Evolutionary conservation across 305 asterid species (phyloP), one percentile per base, ranked within the genome.

Genomic region (Fraxinus latifolia): DNA sequence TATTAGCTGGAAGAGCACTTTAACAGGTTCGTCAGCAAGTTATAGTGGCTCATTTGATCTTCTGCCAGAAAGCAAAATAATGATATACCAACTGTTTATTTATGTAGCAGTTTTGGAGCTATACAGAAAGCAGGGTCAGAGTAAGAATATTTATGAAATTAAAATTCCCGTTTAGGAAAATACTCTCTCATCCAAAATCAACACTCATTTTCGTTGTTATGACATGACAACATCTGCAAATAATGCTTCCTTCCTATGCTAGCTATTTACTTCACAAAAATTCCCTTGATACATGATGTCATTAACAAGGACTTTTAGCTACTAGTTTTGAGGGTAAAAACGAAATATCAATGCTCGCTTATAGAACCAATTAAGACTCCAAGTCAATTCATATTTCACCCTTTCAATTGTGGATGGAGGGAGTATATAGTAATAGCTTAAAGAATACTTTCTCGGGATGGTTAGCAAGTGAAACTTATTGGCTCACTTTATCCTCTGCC

Each of bases 401-500:
- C 21, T 29, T 70, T 14, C 75, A 31, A 31, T 70, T 29, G 21
- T 29, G 75, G 75, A 70, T 70, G 39, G 15, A 60, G 70, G 70
- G 74, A 29, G 39, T 29, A 68, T 68, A 23, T 14, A 8, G 75
- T 70, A 11, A 31, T 70, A 70, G 42, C 75, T 70, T 31, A 31
- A 14, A 31, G 11, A 19, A 9, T 39, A 71, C 82, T 72, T 32
- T 65, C 76, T 73, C 68, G 53, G 87, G 79, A 81, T 68, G 77
- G 73, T 44, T 39, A 74, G 77, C 74, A 79, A 60, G 74, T 67
- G 53, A 77, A 70, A 62, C 70, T 70, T 47, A 14, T 70, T 70
- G 37, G 80, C 65, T 73, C 80, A 55, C 62, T 68, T 12, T 68
- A 42, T 55, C 81, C 33, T 55, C 74, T 81, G 82, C 82, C 73